Conservation (phyloP, 2,329 filamentous ascomycete species). For the Apiospora saccharicola region DNA sequence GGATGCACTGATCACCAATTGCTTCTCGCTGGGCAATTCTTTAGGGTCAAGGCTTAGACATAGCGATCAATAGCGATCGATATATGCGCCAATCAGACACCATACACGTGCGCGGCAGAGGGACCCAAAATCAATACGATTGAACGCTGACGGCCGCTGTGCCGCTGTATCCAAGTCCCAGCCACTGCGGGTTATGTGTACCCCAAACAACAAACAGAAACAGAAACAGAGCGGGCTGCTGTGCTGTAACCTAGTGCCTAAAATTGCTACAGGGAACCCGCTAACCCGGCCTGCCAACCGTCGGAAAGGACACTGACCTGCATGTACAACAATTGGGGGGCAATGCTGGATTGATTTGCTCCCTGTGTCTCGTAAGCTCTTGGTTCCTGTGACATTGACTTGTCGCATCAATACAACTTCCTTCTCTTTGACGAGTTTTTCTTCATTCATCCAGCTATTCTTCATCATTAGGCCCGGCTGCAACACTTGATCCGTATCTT, state of each 20-base stretch:
- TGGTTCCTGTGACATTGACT: slow-evolving; percentile 3
- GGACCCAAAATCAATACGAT: not conserved
- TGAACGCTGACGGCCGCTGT: not conserved
- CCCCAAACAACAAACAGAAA: not conserved
- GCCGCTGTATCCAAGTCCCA: not conserved
- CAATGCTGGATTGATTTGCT: not conserved
- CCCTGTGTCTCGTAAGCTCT: slow-evolving; percentile 17
- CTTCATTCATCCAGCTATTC: slow-evolving; percentile 4
- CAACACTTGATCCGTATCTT: no score
- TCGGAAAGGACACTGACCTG: not conserved
- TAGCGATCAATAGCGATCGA: not conserved
- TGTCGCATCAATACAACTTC: slow-evolving; percentile 7
- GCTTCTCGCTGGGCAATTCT: not conserved
- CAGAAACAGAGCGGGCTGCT: not conserved
- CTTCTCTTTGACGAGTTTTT: not conserved
- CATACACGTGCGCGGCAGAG: slow-evolving; percentile 1
- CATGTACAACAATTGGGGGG: slow-evolving; percentile 15
- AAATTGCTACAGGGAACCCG: not conserved
- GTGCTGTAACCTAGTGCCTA: slow-evolving; percentile 20
- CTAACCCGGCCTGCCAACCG: not conserved
- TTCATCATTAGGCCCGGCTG: not conserved
- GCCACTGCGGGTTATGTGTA: slow-evolving; percentile 2
- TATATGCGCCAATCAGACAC: not conserved
- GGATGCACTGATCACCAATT: not conserved
- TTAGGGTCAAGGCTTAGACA: not conserved